Evolutionary conservation across 75 land plant species (phyloP), one percentile per base, ranked within the genome.

Genomic region (Selaginella tamariscina): DNA sequence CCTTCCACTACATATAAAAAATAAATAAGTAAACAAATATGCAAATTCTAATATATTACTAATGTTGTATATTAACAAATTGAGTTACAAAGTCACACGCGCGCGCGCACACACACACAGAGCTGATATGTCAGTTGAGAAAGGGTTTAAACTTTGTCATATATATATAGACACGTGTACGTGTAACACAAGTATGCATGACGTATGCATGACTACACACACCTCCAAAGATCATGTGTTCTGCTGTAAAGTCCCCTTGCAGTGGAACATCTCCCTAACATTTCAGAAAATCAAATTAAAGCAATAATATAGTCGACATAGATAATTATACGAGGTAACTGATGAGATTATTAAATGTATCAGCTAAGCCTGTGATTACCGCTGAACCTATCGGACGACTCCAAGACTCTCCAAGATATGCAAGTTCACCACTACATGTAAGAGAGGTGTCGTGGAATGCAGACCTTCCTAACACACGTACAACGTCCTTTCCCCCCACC

Each of bases 171-270:
- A 32, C 55, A 54, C 2, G 23, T 1, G 1, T 24, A 44, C 20
- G 67, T 24, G 27, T 13, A 26, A 20, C 2, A 24, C 26, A 15
- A 68, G 29, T 54, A 21, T 18, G 0, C 21, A 65, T 27, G 29
- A 13, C 27, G 1, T 21, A 63, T 13, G 31, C 71, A 66, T 8
- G 30, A 70, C 8, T 13, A 1, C 24, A 39, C 49, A 44, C 72
- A 82, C 93, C 93, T 77, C 98, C 98, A 79, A 85, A 89, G 30
- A 93, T 93, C 98, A 93, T 93, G 60, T 93, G 90, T 31, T 85
- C 86, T n/a, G 98, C 98, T 69, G 96, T 83, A 55, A 93, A 83
- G 72, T 93, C 98, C 54, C 95, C 95, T 79, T 93, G 98, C 13
- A 93, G 76, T 27, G 98, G 96, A 59, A 89, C 72, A 59, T 93